phyloP scores from a whole-genome alignment of 1,284 basidiomycete species.

The Ustanciosporium gigantosporum region DNA sequence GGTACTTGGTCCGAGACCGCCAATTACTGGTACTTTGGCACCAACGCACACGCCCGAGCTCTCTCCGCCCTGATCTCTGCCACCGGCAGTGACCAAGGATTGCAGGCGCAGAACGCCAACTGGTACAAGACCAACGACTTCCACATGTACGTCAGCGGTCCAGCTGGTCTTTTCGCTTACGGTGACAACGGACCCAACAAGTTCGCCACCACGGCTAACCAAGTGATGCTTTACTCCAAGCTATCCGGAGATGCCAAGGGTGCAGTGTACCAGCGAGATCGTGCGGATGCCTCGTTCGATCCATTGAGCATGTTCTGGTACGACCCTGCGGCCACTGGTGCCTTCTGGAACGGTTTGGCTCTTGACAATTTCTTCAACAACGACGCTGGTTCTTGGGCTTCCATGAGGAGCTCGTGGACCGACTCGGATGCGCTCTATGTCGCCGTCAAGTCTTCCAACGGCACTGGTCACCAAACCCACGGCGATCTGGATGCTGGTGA shows the following conservation, averaged over 20 bases:
- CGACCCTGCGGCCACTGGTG: constrained; percentile 76
- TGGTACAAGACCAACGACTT: constrained; percentile 77
- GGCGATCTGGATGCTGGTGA: constrained; percentile 90
- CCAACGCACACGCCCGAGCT: constrained; percentile 91
- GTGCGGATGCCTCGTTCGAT: constrained; percentile 74
- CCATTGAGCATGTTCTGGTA: constrained; percentile 99
- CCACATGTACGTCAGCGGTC: constrained; percentile 87
- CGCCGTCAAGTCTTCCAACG: constrained; percentile 81
- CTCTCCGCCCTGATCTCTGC: constrained; percentile 79
- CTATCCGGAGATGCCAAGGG: constrained; percentile 67
- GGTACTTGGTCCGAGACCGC: constrained; percentile 95
- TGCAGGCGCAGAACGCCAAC: constrained; percentile 66
- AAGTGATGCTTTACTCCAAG: constrained; percentile 51
- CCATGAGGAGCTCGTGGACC: constrained; percentile 90
- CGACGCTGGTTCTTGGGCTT: constrained; percentile 74
- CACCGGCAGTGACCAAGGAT: constrained; percentile 78
- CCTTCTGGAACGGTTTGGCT: constrained; percentile 84
- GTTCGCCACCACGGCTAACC: constrained; percentile 67
- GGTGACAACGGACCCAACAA: constrained; percentile 97
- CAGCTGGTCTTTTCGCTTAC: constrained; percentile 85
- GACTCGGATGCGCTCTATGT: constrained; percentile 80
- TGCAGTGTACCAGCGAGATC: constrained; percentile 89
- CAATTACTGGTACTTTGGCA: constrained; percentile 70
- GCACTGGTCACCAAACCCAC: constrained; percentile 78
- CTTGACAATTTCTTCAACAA: constrained; percentile 79